Evolutionary conservation across 805 yeast species (phyloP), one percentile per base, ranked within the genome.

Genomic region (Wickerhamomyces sydowiorum): DNA sequence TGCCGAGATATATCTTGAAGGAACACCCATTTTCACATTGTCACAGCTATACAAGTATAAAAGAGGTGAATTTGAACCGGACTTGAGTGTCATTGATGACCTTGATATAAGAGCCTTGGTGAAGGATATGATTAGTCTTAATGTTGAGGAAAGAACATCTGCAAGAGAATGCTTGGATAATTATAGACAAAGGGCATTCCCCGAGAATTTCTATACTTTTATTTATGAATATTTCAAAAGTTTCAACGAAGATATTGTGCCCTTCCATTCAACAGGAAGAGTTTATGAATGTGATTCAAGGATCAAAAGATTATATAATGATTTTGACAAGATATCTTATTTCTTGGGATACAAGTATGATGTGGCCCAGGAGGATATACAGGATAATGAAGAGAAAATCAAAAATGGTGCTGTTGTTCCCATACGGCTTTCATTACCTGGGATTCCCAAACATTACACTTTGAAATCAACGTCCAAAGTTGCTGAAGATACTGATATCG

Each of bases 1-100:
- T 50, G 96, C 95, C 1, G 99, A 93, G 60, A 62, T 93, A 7
- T 87, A 83, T 49, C 65, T 80, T 17, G 98, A 93, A 49, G 97
- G 97, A 0, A 73, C 85, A 15, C 86, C 97, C 0, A 72, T 87
- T 0, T 91, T 93, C 60, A 82, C 95, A 0, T 70, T 93, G 12
- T 80, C 98, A 0, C 96, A 90, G 55, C 66, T 90, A 46, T 91
- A 86, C 69, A 86, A 82, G 61, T 93, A 84, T 61, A 82, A 82
- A 53, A 76, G 75, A 44, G 75, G 79, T 3, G 89, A 84, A 45
- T 80, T 73, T 54, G 59, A 60, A 18, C 95, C 96, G 0, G 79
- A 79, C 42, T 60, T 86, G 37, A 70, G 73, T 7, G 71, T 72
- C 2, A 75, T 86, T 18, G 70, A 70, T 14, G 80, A 81, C 48